Evolutionary conservation across 441 rosid species (phyloP).

Genomic region (Eutrema salsugineum): DNA sequence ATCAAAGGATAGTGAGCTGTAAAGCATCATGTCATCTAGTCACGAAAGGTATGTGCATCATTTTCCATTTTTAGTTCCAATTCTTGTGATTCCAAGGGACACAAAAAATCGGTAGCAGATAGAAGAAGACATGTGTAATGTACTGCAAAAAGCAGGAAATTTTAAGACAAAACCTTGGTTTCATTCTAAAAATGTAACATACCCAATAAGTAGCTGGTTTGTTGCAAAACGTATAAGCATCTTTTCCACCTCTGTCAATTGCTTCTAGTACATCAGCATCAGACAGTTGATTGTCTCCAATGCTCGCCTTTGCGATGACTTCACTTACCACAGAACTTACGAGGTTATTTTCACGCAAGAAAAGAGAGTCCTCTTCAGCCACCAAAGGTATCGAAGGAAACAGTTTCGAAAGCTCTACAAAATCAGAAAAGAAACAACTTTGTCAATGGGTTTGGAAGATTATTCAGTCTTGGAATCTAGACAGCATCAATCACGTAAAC

Average conservation of each 20-base stretch:
- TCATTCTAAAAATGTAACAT: slow-evolving; percentile 10
- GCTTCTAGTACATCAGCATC: slow-evolving; percentile 70
- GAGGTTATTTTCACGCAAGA: slow-evolving; percentile 58
- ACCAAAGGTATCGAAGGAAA: slow-evolving; percentile 91
- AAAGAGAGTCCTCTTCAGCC: slow-evolving; percentile 89
- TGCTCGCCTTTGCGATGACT: slow-evolving; percentile 45
- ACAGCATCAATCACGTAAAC: not conserved
- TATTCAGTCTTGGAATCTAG: not conserved
- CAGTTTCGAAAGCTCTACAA: slow-evolving; percentile 59
- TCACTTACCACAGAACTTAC: slow-evolving; percentile 66
- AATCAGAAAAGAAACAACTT: not conserved
- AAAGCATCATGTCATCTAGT: slow-evolving; percentile 1
- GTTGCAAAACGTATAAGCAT: slow-evolving; percentile 48
- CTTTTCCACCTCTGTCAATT: slow-evolving; percentile 83
- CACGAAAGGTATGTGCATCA: not conserved
- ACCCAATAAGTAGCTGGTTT: slow-evolving; percentile 92
- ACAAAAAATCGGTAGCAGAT: no score
- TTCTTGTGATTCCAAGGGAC: not conserved
- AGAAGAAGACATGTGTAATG: not conserved
- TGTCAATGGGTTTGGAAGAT: no score
- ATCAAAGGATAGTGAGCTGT: not conserved
- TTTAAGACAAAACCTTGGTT: not conserved
- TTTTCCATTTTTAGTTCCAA: not conserved
- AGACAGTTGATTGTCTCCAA: slow-evolving; percentile 41
- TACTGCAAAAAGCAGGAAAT: not conserved